A percentile compares a stretch with the other conserved stretches of the same genome.
Conservation (phyloP, 2,329 filamentous ascomycete species). For the Neofusicoccum sp. region DNA sequence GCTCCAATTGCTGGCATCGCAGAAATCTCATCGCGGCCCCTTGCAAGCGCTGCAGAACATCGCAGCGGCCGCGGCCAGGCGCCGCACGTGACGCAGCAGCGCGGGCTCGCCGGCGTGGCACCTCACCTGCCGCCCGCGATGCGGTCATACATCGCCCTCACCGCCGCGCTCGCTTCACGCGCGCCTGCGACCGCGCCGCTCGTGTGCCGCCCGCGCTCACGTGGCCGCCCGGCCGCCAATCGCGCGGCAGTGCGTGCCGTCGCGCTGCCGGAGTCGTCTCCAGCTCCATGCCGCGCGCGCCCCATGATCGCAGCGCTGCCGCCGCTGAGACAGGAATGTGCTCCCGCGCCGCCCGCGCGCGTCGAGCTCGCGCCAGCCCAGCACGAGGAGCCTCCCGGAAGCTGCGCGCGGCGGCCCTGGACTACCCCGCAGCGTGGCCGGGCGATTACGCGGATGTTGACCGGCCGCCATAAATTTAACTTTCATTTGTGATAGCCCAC, state of each 20-base stretch:
- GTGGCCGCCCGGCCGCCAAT: neutral
- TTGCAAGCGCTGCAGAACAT: slow-evolving; percentile 9
- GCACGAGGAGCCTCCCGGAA: neutral
- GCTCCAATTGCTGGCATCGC: no score
- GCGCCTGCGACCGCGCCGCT: neutral
- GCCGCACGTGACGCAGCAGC: no score
- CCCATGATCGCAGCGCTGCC: no score
- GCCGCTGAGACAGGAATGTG: neutral
- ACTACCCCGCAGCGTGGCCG: neutral
- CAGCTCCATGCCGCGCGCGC: neutral
- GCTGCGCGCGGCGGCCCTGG: neutral
- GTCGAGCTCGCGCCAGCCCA: no score
- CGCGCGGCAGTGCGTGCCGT: neutral
- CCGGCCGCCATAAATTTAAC: neutral
- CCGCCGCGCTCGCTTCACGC: neutral
- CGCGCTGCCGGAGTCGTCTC: neutral
- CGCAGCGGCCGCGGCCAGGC: neutral
- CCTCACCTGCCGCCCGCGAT: no score
- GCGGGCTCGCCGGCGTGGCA: no score
- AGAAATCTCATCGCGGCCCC: neutral
- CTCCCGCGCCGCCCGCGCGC: neutral
- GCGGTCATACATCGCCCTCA: slow-evolving; percentile 1
- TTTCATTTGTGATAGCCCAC: slow-evolving; percentile 7
- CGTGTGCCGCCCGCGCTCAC: neutral
- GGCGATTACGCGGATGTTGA: neutral